Conservation (phyloP, 2,329 filamentous ascomycete species). For the Sporothrix inflata region DNA sequence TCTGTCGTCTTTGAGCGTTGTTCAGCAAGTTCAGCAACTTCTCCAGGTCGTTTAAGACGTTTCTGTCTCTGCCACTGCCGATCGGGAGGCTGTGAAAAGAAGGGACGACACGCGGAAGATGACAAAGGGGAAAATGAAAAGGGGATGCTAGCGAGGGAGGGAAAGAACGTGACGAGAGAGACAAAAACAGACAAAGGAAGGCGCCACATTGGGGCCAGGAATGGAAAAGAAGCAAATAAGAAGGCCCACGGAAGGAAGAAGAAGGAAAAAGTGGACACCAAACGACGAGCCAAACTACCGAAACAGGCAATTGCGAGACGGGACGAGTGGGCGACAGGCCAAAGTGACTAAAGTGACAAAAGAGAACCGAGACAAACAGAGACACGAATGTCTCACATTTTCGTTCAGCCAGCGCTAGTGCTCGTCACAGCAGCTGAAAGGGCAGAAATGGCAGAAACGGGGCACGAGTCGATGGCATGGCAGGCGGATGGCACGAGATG, state of each 20-base stretch:
- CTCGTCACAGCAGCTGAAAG: conserved; percentile 9
- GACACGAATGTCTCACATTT: conserved; percentile 9
- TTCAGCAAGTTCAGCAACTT: background rate
- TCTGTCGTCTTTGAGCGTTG: background rate
- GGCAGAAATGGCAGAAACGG: too few species aligned
- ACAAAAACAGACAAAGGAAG: background rate
- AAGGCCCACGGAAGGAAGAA: background rate
- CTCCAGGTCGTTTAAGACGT: background rate
- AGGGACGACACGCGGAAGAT: conserved; percentile 9
- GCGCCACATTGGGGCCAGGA: background rate
- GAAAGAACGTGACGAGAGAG: conserved; percentile 7
- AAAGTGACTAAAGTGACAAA: background rate
- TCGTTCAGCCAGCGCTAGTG: background rate
- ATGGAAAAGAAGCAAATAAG: conserved; percentile 8
- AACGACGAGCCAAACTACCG: conserved; percentile 12
- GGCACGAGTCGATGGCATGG: too few species aligned
- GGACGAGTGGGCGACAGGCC: background rate
- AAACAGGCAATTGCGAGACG: conserved; percentile 12
- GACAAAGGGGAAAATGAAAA: background rate
- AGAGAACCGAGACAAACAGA: conserved; percentile 12
- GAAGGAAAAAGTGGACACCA: conserved; percentile 13
- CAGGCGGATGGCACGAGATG: background rate
- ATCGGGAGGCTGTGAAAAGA: conserved; percentile 5
- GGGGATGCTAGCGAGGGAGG: background rate
- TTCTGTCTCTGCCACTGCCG: conserved; percentile 1